Base-by-base conservation (phyloP, 371 early-diverging fungal genomes). In the Mortierella sp. region DNA sequence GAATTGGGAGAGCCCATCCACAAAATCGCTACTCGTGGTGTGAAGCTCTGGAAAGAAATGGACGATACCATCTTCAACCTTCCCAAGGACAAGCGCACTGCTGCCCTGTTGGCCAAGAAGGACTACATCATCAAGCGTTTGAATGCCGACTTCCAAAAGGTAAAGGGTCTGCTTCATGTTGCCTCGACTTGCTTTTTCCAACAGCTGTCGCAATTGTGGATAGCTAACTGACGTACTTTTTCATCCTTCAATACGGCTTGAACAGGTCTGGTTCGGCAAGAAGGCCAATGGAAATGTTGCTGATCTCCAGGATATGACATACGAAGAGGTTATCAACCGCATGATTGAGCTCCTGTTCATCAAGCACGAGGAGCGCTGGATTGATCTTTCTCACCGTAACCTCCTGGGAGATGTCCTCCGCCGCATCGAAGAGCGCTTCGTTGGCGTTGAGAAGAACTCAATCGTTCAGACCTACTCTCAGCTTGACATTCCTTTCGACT, bases 1-100 rank as follows among this genome's bases (percentile, higher is more conserved):
- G 98, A 97, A 82, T 80, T 96, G 57, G 98, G 98, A 62, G 97
- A 97, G 80, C 97, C 97, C 54, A 97, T 96, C 71, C 98, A 97
- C 90, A 96, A 96, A 87, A 89, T 97, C 54, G 98, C 98, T 53
- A 97, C 95, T 54, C 94, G 96, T 53, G 97, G 96, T 79, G 94
- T 96, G 39, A 82, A 86, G 79, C 84, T 97, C 70, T 96, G 97
- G 97, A 93, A 94, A 82, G 98, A 97, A 80, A 84, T 97, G 73
- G 96, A 97, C 71, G 96, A 96, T 67, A 91, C 90, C 46, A 90
- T 97, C 67, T 93, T 97, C 80, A 82, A 84, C 38, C 88, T 95
- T 43, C 95, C 97, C 42, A 89, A 91, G 73, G 95, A 96, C 45
- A 96, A 96, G 89, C 92, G 96, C 49, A 60, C 91, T 23, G 81